Evolutionary conservation across 805 yeast species (phyloP), one percentile per base, ranked within the genome.

Genomic region (Dipodascus geniculatus): DNA sequence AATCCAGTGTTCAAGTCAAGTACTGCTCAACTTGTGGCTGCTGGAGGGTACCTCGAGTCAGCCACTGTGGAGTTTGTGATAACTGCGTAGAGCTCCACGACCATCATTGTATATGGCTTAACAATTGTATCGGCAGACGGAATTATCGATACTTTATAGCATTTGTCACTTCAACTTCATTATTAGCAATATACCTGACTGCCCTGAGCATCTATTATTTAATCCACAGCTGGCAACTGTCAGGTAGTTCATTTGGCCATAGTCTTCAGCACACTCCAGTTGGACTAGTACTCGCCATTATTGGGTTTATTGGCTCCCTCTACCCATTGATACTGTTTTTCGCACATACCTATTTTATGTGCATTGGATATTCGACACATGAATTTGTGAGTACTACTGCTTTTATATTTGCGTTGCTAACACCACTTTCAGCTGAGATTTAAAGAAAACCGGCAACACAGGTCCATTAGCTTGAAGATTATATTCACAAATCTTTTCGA

Each of bases 1-100:
- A 54, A 4, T 23, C 24, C 3, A 14, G 19, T 1, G 79, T 79
- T 0, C 61, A 68, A 2, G 70, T 79, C 22, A 78, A 78, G 59
- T 83, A 82, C 63, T 83, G 90, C 60, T 50, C 76, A 1, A 74
- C 83, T 0, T 87, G 96, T 62, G 68, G 77, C 28, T 74, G 81
- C 48, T 86, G 95, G 91, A 68, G 91, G 58, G 83, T 88, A 8
- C 87, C 89, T 1, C 68, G 95, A 52, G 69, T 89, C 0, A 78
- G 83, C 53, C 96, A 87, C 65, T 87, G 96, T 62, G 73, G 82
- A 1, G 71, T 72, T 1, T 87, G 96, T 67, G 79, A 79, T 57
- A 71, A 72, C 4, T 87, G 96, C 62, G 71, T 85, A 19, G 65
- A 77, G 9, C 60, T 76, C 50, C 83, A 79, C 60, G 96, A 87